Conservation (phyloP, 352 stramenopile species). For the Phytophthora rubi region DNA sequence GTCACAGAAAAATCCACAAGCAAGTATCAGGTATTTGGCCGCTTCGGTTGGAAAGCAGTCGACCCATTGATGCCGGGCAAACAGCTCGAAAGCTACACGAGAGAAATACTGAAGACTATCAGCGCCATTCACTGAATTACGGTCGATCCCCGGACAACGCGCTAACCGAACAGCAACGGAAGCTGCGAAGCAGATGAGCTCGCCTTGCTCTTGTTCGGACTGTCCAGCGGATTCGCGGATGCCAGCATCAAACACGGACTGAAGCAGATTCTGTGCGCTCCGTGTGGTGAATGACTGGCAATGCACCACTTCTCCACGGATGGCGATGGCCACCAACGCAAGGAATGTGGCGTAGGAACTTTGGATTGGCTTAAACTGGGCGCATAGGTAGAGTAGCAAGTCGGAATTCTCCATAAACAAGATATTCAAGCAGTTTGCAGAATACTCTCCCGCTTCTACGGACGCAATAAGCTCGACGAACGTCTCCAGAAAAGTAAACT, state of each 20-base stretch:
- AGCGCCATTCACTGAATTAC: not conserved
- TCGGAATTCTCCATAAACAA: conserved; percentile 31
- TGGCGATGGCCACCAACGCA: conserved; percentile 17
- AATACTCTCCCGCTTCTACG: conserved; percentile 15
- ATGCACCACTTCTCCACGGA: conserved; percentile 15
- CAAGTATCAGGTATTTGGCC: conserved; percentile 20
- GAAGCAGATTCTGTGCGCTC: conserved; percentile 7
- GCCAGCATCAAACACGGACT: conserved; percentile 27
- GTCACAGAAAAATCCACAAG: conserved; percentile 20
- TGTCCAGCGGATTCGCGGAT: conserved; percentile 8
- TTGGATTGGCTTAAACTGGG: conserved; percentile 16
- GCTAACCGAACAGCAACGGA: conserved; percentile 17
- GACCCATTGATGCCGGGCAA: conserved; percentile 2
- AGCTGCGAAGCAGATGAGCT: conserved; percentile 14
- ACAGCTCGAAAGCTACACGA: conserved; percentile 25
- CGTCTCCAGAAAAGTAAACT: conserved; percentile 20
- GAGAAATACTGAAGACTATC: conserved; percentile 18
- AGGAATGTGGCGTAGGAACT: conserved; percentile 22
- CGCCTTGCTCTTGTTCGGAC: conserved; percentile 1
- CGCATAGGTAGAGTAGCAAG: conserved; percentile 23
- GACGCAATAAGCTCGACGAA: conserved; percentile 20
- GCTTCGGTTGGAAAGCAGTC: conserved; percentile 11
- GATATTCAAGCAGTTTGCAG: conserved; percentile 19
- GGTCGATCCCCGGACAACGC: conserved; percentile 1
- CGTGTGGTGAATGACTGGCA: conserved; percentile 21